phyloP scores from a whole-genome alignment of 768 basidiomycete genomes.

The Nidularia pulvinata region DNA sequence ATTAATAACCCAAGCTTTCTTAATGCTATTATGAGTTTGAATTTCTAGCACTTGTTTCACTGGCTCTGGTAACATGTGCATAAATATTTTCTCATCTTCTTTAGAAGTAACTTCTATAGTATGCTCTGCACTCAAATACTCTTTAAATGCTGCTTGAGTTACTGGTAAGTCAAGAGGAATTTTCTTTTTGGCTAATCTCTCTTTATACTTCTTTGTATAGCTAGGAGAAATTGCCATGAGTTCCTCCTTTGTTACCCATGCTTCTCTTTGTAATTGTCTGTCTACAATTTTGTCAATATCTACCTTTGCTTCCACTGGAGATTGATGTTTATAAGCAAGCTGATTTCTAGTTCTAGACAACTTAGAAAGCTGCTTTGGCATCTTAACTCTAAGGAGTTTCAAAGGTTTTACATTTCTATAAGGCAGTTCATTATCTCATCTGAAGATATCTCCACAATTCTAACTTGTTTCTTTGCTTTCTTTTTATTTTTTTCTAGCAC shows the following conservation, averaged over 20 bases:
- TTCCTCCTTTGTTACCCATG: not conserved
- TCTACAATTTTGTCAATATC: not conserved
- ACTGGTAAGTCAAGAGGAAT: not conserved
- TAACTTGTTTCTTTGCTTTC: not conserved
- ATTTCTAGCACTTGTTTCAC: not conserved
- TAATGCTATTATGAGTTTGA: not conserved
- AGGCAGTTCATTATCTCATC: not conserved
- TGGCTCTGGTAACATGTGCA: not conserved
- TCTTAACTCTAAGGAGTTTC: not conserved
- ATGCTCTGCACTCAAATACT: too few relatives aligned
- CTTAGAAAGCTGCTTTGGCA: not conserved
- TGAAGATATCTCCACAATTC: not conserved
- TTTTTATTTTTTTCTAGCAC: not conserved
- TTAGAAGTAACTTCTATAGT: too few relatives aligned
- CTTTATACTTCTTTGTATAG: not conserved
- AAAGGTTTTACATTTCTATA: not conserved
- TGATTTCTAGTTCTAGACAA: not conserved
- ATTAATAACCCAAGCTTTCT: not conserved
- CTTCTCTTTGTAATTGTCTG: not conserved
- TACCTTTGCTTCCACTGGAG: not conserved
- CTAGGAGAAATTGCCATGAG: not conserved
- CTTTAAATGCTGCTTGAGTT: too few relatives aligned
- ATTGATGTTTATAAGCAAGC: not conserved
- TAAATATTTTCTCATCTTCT: too few relatives aligned
- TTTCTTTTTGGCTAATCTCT: not conserved